phyloP scores from a whole-genome alignment of 305 asterid species.

The Fraxinus sp. region DNA sequence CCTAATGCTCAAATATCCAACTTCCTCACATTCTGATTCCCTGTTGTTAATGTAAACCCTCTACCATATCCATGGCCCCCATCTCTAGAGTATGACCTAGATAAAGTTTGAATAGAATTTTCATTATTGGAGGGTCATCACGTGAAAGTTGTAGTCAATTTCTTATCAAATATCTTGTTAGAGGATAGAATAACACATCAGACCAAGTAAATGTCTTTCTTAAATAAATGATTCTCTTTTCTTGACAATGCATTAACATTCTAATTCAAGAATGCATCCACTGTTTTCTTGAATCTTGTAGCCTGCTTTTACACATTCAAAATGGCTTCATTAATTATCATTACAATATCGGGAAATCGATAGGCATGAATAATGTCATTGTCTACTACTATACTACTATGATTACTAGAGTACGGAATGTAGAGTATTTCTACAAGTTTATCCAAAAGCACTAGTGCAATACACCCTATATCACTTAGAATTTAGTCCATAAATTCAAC shows the following conservation, averaged over 20 bases:
- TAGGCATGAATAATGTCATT: not conserved
- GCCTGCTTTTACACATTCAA: slow-evolving; percentile 20
- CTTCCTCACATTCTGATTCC: slow-evolving; percentile 25
- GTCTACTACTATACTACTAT: not conserved
- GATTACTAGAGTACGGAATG: not conserved
- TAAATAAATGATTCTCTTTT: not conserved
- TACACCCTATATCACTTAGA: too few relatives aligned
- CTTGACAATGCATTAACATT: not conserved
- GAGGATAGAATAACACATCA: not conserved
- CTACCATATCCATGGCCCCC: slow-evolving; percentile 15
- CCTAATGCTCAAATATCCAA: slow-evolving; percentile 23
- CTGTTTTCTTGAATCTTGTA: slow-evolving; percentile 20
- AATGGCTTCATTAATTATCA: slow-evolving; percentile 4
- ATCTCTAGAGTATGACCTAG: not conserved
- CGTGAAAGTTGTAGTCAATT: not conserved
- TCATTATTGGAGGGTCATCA: not conserved
- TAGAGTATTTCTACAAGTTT: not conserved
- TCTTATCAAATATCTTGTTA: too few relatives aligned
- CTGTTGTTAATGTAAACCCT: slow-evolving; percentile 15
- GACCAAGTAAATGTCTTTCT: not conserved
- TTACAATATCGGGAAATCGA: not conserved
- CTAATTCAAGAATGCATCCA: slow-evolving; percentile 26
- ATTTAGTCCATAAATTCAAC: too few relatives aligned
- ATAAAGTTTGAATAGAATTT: not conserved
- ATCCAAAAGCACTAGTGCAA: too few relatives aligned